Evolutionary conservation across 495 filamentous ascomycete species (phyloP), one percentile per base, ranked within the genome.

Genomic region (Aspergillus panamensis): DNA sequence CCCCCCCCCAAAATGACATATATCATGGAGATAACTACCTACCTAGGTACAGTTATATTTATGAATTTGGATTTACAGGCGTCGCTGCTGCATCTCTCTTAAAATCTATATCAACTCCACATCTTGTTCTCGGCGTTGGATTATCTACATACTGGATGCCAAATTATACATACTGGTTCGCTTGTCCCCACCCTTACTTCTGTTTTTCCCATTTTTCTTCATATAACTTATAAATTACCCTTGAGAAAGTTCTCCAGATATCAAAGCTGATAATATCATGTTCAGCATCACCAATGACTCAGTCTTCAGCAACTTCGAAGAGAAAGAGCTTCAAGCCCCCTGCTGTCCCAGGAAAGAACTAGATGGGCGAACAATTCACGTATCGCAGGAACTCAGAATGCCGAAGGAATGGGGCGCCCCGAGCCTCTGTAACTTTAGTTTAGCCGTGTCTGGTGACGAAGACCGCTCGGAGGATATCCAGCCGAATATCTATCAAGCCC

Each of bases 91-190:
- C 33, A 50, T 54, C 10, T 50, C 51, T 1, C 51, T 77, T 33
- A 76, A 76, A 55, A 67, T 75, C 44, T 68, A 60, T 52, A 54
- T 70, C 59, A 61, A 67, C 16, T 57, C 73, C 16, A 31, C 45
- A 48, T 62, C 58, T 50, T 80, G 19, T 70, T 80, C 42, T 35
- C 69, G n/a, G 75, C 73, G 9, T 55, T 79, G 12, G 73, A 79
- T 52, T 77, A 74, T 61, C 61, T 79, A 6, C 74, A 79, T 66
- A 73, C 69, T 45, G 70, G 75, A 50, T 76, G 75, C 61, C 71
- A 82, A 49, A 74, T 81, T 42, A 73, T 78, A 47, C 73, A 77
- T 37, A 73, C 74, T 43, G 69, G 67, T 69, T 32, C n/a, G n/a
- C n/a, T n/a, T 52, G 25, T 25, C 5, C 5, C 12, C 42, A 25